phyloP scores from a whole-genome alignment of 139 green algal species.

The Nannochloris sp. region DNA sequence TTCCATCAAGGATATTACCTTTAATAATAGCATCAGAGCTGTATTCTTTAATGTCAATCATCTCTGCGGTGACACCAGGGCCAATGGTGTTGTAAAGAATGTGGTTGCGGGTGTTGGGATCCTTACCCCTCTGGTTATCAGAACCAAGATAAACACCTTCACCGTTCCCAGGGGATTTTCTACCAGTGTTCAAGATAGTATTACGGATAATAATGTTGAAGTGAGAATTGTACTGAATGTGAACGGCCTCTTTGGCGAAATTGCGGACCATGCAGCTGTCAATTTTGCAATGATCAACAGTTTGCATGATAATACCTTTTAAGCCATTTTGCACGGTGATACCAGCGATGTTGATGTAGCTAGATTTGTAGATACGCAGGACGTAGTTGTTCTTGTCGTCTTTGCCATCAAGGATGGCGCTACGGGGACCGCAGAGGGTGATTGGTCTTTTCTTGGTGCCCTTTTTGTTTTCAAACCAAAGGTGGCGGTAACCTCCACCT shows the following conservation, averaged over 20 bases:
- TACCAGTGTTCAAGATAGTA: slow-evolving; percentile 1
- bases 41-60: slow-evolving; percentile 3
- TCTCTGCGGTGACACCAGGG: slow-evolving; percentile 1
- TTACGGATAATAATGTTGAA: neutral
- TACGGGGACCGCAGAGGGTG: neutral
- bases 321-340: slow-evolving; percentile 2
- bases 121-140: neutral
- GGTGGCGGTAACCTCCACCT: neutral
- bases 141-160: slow-evolving; percentile 8
- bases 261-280: neutral
- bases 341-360: slow-evolving; percentile 6
- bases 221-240: neutral
- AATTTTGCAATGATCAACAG: neutral
- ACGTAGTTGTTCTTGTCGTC: neutral
- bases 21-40: neutral
- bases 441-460: slow-evolving; percentile 2
- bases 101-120: neutral
- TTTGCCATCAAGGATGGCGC: neutral
- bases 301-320: slow-evolving; percentile 2
- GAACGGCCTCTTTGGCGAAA: neutral
- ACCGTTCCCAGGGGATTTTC: neutral
- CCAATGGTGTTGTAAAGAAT: slow-evolving; percentile 12
- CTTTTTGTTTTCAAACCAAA: slow-evolving; percentile 1
- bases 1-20: slow-evolving; percentile 1
- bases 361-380: slow-evolving; percentile 1